Evolutionary conservation across 176 grass and related monocot genomes (phyloP).

Genomic region (Alloteropsis semialata): DNA sequence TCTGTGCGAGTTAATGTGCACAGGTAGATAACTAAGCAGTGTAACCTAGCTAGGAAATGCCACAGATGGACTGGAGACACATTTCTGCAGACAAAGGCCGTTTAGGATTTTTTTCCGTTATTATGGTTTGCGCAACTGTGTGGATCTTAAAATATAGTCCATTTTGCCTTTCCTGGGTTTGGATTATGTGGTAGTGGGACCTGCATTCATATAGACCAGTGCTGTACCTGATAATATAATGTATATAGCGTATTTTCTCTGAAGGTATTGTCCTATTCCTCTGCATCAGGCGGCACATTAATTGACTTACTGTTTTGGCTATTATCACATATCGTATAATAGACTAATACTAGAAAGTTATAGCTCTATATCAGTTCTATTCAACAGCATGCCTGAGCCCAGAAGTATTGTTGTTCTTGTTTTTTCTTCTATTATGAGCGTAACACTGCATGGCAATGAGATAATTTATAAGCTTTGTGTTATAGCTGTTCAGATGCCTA

Average conservation of each 20-base stretch:
- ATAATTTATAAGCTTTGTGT: constrained; percentile 37
- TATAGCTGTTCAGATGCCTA: constrained; percentile 69
- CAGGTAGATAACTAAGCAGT: neutral
- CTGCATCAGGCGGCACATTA: neutral
- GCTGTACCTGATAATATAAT: neutral
- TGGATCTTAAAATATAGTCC: neutral
- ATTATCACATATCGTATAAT: neutral
- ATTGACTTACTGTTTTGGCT: neutral
- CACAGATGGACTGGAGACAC: neutral
- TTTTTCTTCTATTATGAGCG: neutral
- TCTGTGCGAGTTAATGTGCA: neutral
- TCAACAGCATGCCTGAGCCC: neutral
- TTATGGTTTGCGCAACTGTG: neutral
- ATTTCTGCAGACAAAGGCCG: neutral
- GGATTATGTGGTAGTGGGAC: neutral
- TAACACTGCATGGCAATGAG: neutral
- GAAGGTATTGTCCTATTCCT: neutral
- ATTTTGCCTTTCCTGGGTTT: neutral
- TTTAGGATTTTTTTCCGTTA: neutral
- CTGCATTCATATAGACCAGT: neutral
- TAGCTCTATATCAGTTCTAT: neutral
- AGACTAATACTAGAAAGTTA: neutral
- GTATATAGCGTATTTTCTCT: neutral
- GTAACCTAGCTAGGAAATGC: neutral
- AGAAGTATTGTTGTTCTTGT: neutral